Evolutionary conservation across 192 early-diverging fungal species (phyloP), one percentile per base, ranked within the genome.

Genomic region (Backusella macrospora): DNA sequence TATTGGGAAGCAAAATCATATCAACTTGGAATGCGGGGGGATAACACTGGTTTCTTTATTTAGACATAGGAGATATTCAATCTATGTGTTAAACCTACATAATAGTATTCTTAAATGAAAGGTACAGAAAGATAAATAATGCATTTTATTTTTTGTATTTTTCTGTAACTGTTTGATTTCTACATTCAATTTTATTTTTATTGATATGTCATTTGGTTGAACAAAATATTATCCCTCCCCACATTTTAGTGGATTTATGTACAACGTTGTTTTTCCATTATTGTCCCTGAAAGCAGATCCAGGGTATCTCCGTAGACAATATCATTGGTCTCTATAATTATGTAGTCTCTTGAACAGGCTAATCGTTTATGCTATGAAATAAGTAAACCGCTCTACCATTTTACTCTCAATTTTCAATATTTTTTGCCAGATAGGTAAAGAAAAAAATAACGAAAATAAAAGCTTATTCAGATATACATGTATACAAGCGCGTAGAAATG

Each of bases 361-460:
- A 67, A 67, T 67, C 65, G 39, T 67, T 67, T 67, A 67, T 67
- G 37, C 65, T 21, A 40, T 67, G 44, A 12, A 40, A 67, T 18
- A 45, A 6, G 4, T 55, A 21, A 26, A 45, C 21, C 21, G 44
- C 12, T 67, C 21, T 29, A 44, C 39, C 42, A 40, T 67, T 21
- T 67, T 64, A 64, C 21, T 2, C 5, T 40, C 21, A 1, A 26
- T 21, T 44, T 43, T 64, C 34, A 38, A 6, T 16, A 8, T 40
- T 43, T 6, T 43, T 65, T 42, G 44, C 44, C 18, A 18, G 15
- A 6, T 43, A 21, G 6, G 26, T 5, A 21, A 67, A 42, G 40
- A 16, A 16, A 44, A 8, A 21, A 10, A 21, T 4, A 45, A 43
- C 0, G 12, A 37, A 63, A 8, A 2, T 16, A 64, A n/a, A 5